Evolutionary conservation across 352 stramenopile species (phyloP).

Genomic region (Phytophthora melonis): DNA sequence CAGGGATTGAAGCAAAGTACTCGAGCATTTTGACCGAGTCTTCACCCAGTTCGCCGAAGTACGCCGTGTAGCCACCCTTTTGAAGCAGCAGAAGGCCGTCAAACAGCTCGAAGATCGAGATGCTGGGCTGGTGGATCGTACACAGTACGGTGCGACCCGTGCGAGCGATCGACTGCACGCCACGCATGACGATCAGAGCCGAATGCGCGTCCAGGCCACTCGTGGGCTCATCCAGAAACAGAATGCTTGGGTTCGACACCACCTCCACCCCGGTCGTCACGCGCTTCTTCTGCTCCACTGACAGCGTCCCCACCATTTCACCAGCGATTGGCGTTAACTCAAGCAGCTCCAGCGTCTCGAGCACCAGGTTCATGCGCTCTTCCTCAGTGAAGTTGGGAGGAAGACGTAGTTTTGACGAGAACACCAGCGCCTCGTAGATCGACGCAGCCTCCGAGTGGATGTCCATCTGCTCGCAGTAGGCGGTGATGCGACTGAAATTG

Average conservation of each 20-base stretch:
- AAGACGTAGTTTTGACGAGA: too few relatives aligned
- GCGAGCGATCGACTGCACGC: constrained; percentile 83
- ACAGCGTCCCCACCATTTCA: too few relatives aligned
- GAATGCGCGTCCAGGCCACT: constrained; percentile 88
- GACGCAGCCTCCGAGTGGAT: constrained; percentile 84
- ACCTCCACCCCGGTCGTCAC: constrained; percentile 94
- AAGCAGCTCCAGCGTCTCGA: too few relatives aligned
- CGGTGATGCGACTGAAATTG: constrained; percentile 89
- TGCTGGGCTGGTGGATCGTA: constrained; percentile 70
- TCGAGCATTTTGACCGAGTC: constrained; percentile 82
- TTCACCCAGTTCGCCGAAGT: constrained; percentile 84
- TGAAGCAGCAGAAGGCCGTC: constrained; percentile 92
- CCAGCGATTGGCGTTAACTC: too few relatives aligned
- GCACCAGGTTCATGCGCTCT: too few relatives aligned
- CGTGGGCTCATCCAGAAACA: constrained; percentile 96
- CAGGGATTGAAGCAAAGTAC: constrained; percentile 86
- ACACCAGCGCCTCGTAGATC: constrained; percentile 91
- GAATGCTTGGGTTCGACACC: constrained; percentile 92
- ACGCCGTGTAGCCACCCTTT: constrained; percentile 67
- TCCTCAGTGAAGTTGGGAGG: too few relatives aligned
- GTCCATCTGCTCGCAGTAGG: constrained; percentile 95
- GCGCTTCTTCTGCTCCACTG: too few relatives aligned
- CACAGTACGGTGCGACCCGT: constrained; percentile 89
- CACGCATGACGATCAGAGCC: constrained; percentile 89
- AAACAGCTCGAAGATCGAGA: constrained; percentile 94